Base-by-base conservation (phyloP, 176 grass and related monocot species). In the Puya raimondii region DNA sequence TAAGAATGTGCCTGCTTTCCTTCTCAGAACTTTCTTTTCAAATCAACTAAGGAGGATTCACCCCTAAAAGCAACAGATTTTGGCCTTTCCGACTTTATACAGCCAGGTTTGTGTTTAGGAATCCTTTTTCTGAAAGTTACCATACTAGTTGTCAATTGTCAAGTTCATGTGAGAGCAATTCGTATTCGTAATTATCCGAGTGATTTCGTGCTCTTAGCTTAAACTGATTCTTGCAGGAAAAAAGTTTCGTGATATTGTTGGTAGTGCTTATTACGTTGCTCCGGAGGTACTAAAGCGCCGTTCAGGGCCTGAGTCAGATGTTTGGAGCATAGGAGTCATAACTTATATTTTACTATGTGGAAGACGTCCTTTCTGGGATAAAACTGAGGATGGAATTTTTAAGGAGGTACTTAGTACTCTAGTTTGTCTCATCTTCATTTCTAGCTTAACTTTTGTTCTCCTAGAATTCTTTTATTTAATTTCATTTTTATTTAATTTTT, bases 251-350 rank as follows among this genome's bases (percentile, higher is more conserved):
- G 94, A 91, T 82, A 93, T 93, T 72, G 94, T 99, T 84, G 94
- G 94, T 51, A 99, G 94, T 85, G 94, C 90, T 18, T 93, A 99
- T 83, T 99, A 99, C 86, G 94, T 99, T 48, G 94, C 94, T 51
- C 94, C 94, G 47, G 94, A 99, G 85, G 94, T 99, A 51, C 69
- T 99, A 74, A 99, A 93, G 74, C 82, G 94, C 0, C 72, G 81
- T 17, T 99, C 94, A 23, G 94, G 94, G 11, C 94, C 94, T 50
- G 90, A 93, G 66, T 99, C 94, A 13, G 94, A 99, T 71, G 94
- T 99, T 74, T 99, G 94, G 94, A 99, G 94, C 75, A 99, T 99
- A 88, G 94, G 94, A 63, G 94, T 99, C 20, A 99, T 99, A 80
- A 93, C 94, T 49, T 99, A 99, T 66, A 99, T 99, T 84, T 81